Percentiles rank a stretch among this genome's conserved stretches.
phyloP scores from a whole-genome alignment of 2,329 filamentous ascomycete genomes.

The Chrysosporium queenslandicum region DNA sequence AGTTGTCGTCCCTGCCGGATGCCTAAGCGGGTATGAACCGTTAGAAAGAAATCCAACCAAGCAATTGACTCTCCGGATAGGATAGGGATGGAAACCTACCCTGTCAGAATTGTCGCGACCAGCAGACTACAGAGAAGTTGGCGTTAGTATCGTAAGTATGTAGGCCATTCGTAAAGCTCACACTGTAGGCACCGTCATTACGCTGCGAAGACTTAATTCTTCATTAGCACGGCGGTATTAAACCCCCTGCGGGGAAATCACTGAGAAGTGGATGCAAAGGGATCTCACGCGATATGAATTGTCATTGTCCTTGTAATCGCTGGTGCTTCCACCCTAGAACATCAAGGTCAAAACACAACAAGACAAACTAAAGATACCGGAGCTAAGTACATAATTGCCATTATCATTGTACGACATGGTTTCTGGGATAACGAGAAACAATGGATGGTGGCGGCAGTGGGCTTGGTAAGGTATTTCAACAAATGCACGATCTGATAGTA shows the following conservation, averaged over 20 bases:
- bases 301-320: conserved; percentile 2
- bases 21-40: neutral
- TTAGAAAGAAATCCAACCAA: neutral
- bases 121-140: neutral
- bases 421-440: neutral
- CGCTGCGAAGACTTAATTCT: neutral
- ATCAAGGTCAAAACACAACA: neutral
- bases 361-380: neutral
- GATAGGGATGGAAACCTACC: neutral
- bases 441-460: neutral
- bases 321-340: conserved; percentile 7
- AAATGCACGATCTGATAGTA: neutral
- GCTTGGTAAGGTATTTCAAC: neutral
- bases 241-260: no score
- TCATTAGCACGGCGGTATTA: no score
- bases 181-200: neutral
- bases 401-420: conserved; percentile 15
- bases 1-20: conserved; percentile 4
- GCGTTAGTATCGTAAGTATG: neutral
- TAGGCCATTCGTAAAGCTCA: neutral
- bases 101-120: conserved; percentile 8
- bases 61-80: neutral
- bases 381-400: conserved; percentile 8
- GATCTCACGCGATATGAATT: conserved; percentile 5
- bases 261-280: neutral